phyloP scores from a whole-genome alignment of 1,284 basidiomycete genomes.

The Vanrija pseudolonga region DNA sequence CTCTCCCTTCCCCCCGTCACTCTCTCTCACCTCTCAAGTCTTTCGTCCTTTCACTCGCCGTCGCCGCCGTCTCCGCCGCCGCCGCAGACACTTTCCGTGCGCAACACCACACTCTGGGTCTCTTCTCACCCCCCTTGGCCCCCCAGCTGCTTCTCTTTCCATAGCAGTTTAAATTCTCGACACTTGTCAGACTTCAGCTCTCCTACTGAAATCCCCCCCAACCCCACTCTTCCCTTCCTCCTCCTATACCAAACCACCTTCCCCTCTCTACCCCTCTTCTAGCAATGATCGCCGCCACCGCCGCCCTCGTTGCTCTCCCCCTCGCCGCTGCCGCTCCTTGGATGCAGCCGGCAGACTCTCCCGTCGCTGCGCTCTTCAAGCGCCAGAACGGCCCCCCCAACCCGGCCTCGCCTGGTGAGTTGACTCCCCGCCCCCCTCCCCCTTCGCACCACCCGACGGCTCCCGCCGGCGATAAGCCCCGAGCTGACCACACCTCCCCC shows the following conservation, averaged over 20 bases:
- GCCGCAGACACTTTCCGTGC: no score
- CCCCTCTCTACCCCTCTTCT: no score
- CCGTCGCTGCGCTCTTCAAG: constrained; percentile 21
- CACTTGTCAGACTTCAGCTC: no score
- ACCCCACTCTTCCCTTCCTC: neutral
- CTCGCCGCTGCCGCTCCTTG: constrained; percentile 3
- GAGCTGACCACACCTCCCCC: neutral
- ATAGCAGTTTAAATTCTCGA: no score
- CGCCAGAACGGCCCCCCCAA: constrained; percentile 8
- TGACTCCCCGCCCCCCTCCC: neutral
- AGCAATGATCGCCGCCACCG: neutral
- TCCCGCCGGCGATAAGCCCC: neutral
- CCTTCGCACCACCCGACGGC: neutral
- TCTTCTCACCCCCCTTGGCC: no score
- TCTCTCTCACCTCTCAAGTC: no score
- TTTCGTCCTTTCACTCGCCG: no score
- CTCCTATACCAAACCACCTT: constrained; percentile 7
- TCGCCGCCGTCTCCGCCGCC: no score
- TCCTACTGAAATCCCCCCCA: neutral
- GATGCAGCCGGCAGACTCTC: constrained; percentile 14
- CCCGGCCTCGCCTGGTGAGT: constrained; percentile 15
- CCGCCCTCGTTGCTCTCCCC: constrained; percentile 2
- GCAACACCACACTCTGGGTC: no score
- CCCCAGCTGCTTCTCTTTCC: no score
- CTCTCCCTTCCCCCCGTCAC: no score